Evolutionary conservation across 2,329 filamentous ascomycete genomes (phyloP).

Genomic region (Pseudogymnoascus sp.): DNA sequence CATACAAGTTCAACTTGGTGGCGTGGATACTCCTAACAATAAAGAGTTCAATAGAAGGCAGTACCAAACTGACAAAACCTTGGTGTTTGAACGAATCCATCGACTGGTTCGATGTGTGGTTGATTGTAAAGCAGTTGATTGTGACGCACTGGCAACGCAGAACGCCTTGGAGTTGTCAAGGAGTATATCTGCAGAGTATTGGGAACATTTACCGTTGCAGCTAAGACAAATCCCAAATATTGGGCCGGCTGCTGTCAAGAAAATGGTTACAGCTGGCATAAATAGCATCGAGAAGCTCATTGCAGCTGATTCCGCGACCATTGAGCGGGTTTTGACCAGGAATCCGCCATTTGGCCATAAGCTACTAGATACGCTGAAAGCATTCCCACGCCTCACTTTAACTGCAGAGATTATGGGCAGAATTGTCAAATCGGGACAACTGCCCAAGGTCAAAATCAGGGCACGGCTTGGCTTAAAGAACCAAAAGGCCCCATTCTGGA

Average conservation of each 20-base stretch:
- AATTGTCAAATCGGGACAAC: slow-evolving; percentile 30
- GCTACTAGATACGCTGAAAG: slow-evolving; percentile 54
- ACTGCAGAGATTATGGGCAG: slow-evolving; percentile 29
- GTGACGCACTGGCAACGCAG: slow-evolving; percentile 59
- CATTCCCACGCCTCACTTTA: slow-evolving; percentile 58
- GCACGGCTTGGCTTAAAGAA: slow-evolving; percentile 68
- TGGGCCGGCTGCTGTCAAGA: slow-evolving; percentile 67
- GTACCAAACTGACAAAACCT: slow-evolving; percentile 50
- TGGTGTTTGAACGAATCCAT: slow-evolving; percentile 62
- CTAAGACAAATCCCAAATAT: slow-evolving; percentile 77
- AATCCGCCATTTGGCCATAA: slow-evolving; percentile 78
- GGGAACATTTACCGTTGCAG: slow-evolving; percentile 77
- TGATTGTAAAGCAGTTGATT: slow-evolving; percentile 55
- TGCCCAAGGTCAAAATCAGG: slow-evolving; percentile 53
- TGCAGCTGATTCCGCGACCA: slow-evolving; percentile 56
- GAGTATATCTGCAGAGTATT: slow-evolving; percentile 60
- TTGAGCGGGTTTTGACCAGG: slow-evolving; percentile 69
- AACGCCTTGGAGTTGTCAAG: slow-evolving; percentile 71
- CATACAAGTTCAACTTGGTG: slow-evolving; percentile 67
- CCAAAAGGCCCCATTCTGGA: slow-evolving; percentile 54
- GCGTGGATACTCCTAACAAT: slow-evolving; percentile 52
- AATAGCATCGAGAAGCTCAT: slow-evolving; percentile 65
- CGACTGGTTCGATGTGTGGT: slow-evolving; percentile 68
- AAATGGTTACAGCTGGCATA: slow-evolving; percentile 64
- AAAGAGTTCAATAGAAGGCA: slow-evolving; percentile 48